Conservation (phyloP, 768 basidiomycete species). For the Lyophyllum shimeji region DNA sequence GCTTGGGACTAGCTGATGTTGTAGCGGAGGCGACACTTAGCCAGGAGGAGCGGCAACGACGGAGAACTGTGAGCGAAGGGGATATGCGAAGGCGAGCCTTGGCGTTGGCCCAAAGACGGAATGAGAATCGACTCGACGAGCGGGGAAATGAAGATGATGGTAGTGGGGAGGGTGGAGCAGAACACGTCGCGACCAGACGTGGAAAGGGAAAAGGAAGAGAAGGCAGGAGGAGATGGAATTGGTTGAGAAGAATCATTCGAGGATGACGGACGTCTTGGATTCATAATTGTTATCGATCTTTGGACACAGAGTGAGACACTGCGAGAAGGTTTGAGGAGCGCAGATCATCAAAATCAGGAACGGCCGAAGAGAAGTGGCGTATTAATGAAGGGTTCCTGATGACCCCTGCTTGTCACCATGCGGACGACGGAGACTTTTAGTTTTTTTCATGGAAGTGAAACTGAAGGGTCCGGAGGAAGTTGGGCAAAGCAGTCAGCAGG, state of each 20-base stretch:
- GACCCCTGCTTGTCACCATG: constrained; percentile 10
- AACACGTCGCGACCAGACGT: not conserved
- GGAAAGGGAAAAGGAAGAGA: constrained; percentile 7
- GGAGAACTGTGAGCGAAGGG: constrained; percentile 56
- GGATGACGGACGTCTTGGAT: not conserved
- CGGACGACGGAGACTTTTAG: not conserved
- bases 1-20: constrained; percentile 33
- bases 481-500: not conserved
- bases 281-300: not conserved
- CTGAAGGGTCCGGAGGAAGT: not conserved
- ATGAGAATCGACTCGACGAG: constrained; percentile 8
- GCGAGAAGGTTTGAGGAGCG: too few relatives aligned
- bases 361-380: not conserved
- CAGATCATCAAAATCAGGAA: constrained; percentile 6
- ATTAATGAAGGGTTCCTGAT: not conserved
- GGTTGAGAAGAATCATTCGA: constrained; percentile 24
- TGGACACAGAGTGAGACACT: not conserved
- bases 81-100: constrained; percentile 27
- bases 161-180: not conserved
- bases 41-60: constrained; percentile 24
- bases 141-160: constrained; percentile 3
- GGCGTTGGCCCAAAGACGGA: constrained; percentile 9
- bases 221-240: constrained; percentile 22
- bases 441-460: not conserved
- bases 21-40: constrained; percentile 22